Conservation (phyloP, 2,329 filamentous ascomycete species). For the Fonsecaea erecta region DNA sequence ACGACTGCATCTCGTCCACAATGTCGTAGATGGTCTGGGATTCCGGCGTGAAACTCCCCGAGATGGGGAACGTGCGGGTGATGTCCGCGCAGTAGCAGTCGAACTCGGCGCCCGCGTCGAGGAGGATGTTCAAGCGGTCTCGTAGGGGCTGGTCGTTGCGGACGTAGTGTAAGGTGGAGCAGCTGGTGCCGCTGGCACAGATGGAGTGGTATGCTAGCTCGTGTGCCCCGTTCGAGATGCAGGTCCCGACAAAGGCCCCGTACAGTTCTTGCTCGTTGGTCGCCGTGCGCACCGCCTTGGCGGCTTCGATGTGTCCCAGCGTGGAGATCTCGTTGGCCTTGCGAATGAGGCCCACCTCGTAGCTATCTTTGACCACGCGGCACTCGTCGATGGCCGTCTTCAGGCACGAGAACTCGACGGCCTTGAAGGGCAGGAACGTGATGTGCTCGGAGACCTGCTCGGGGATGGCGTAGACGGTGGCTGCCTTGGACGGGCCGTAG, state of each 20-base stretch:
- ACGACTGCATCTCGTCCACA: slow-evolving; percentile 79
- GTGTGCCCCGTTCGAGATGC: slow-evolving; percentile 73
- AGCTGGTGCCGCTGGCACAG: slow-evolving; percentile 80
- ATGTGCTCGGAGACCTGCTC: slow-evolving; percentile 74
- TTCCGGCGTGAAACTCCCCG: slow-evolving; percentile 70
- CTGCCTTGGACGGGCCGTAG: slow-evolving; percentile 46
- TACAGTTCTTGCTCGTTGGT: slow-evolving; percentile 83
- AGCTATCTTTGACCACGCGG: slow-evolving; percentile 81
- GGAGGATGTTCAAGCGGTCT: slow-evolving; percentile 73
- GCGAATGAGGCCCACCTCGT: slow-evolving; percentile 81
- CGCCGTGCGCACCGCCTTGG: slow-evolving; percentile 65
- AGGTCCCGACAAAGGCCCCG: slow-evolving; percentile 74
- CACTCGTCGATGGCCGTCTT: slow-evolving; percentile 76
- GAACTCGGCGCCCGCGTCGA: slow-evolving; percentile 89
- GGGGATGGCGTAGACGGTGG: slow-evolving; percentile 74
- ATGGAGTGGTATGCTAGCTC: slow-evolving; percentile 88
- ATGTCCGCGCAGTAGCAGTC: slow-evolving; percentile 86
- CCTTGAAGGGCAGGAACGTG: slow-evolving; percentile 71
- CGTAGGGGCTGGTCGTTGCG: slow-evolving; percentile 75
- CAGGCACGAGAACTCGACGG: slow-evolving; percentile 65
- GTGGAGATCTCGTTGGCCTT: slow-evolving; percentile 81
- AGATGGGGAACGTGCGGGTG: slow-evolving; percentile 83
- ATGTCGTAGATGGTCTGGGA: slow-evolving; percentile 75
- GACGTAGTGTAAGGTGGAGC: slow-evolving; percentile 83
- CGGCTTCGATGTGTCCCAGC: slow-evolving; percentile 74